Evolutionary conservation across 352 stramenopile genomes (phyloP).

Genomic region (Globisporangium cylindrosporum): DNA sequence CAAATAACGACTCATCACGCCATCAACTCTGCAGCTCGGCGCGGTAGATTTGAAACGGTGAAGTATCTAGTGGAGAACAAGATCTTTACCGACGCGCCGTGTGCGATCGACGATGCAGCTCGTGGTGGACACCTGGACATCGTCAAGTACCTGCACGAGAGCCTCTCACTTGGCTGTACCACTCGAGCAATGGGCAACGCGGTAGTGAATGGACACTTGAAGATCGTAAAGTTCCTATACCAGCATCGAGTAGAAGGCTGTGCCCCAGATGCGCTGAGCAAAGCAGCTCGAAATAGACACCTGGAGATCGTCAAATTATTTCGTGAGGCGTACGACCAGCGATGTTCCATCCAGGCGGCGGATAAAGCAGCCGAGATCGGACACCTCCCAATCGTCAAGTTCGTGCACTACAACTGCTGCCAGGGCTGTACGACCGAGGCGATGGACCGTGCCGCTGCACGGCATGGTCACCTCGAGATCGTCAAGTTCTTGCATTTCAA

Average conservation of each 20-base stretch:
- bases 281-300: not conserved
- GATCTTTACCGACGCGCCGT: not conserved
- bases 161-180: not conserved
- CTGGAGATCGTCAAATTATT: not conserved
- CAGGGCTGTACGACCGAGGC: too few species aligned
- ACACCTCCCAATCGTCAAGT: not conserved
- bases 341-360: too few species aligned
- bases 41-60: not conserved
- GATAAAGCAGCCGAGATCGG: too few species aligned
- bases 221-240: not conserved
- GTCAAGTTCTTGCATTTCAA: not conserved
- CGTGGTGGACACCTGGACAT: not conserved
- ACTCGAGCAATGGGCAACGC: not conserved
- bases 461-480: not conserved
- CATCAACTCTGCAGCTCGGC: not conserved
- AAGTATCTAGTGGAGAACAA: not conserved
- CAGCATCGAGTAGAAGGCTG: not conserved
- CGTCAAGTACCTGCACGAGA: not conserved
- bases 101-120: not conserved
- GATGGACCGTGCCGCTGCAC: too few species aligned
- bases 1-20: not conserved
- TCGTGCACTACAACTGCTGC: not conserved
- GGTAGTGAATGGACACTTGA: not conserved
- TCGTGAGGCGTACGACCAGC: too few species aligned
- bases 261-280: not conserved